Base-by-base conservation (phyloP, 1,284 basidiomycete genomes). In the Schizophyllum amplum region DNA sequence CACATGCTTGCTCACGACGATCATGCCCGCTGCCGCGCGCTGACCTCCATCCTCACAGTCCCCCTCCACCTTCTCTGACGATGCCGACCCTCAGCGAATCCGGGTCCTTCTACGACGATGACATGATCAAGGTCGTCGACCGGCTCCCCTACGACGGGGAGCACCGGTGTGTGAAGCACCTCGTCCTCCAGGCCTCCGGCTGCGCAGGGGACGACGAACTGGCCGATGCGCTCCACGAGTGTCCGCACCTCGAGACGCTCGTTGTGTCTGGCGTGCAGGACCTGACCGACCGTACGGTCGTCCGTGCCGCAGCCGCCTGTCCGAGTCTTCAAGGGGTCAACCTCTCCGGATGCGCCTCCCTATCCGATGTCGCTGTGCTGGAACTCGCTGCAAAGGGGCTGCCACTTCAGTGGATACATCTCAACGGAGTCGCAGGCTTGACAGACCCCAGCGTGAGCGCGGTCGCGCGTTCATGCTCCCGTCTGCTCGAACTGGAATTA, bases 401-500 rank as follows among this genome's bases (percentile, higher is more conserved):
- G 26, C 76, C 83, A 26, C 71, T 98, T 33, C 79, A 90, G 56
- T 80, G 87, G 79, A 77, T 94, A 61, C 86, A 86, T 63, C 71
- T 94, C 50, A 86, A 82, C 62, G 82, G 83, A 20, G 79, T 89
- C 56, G 76, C 78, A 24, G 77, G 81, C 46, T 68, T 96, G 47
- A 93, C 91, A 2, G 90, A 93, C 66, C 75, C 77, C 1, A 82
- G 87, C 4, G 76, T 97, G 56, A 84, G 85, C 54, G 79, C 82
- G 13, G 79, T 97, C 60, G 86, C 86, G 5, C 83, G 82, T 55
- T 76, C 83, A 17, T 93, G 92, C 66, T 84, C 90, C 1, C 80
- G 83, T 55, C 79, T 97, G 15, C 75, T 90, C 56, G 93, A 96
- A 69, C 77, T 95, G 60, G 93, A 97, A 67, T 72, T 96, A 7